Conservation (phyloP, 768 basidiomycete genomes). For the Astraeus odoratus region DNA sequence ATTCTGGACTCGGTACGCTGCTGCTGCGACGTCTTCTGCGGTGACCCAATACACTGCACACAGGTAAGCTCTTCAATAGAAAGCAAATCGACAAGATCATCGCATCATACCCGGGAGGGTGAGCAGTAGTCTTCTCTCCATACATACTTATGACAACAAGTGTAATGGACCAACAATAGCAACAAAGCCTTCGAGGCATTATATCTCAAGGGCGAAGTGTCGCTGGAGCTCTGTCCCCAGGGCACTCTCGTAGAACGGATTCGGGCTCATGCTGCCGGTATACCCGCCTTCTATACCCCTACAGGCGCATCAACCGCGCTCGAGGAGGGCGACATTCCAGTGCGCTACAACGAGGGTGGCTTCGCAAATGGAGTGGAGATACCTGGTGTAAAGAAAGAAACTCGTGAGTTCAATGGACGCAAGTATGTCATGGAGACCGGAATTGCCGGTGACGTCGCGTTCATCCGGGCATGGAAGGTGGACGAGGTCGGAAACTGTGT, state of each 20-base stretch:
- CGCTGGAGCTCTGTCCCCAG: constrained; percentile 86
- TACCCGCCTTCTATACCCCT: constrained; percentile 91
- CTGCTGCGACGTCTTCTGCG: not conserved
- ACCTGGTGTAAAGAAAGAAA: constrained; percentile 70
- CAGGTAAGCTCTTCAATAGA: constrained; percentile 68
- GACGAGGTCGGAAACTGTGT: constrained; percentile 89
- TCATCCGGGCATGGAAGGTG: constrained; percentile 87
- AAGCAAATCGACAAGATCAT: constrained; percentile 80
- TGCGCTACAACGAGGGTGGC: constrained; percentile 75
- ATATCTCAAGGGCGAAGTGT: constrained; percentile 76
- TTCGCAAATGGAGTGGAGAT: constrained; percentile 61
- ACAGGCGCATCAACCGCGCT: constrained; percentile 84
- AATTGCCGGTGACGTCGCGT: constrained; percentile 74
- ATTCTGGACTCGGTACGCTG: constrained; percentile 59
- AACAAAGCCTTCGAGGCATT: constrained; percentile 82
- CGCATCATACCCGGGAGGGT: constrained; percentile 88
- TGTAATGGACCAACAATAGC: constrained; percentile 31
- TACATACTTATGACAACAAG: no score
- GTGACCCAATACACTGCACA: not conserved
- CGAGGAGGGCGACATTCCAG: constrained; percentile 72
- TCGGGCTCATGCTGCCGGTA: constrained; percentile 84
- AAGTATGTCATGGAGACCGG: constrained; percentile 78
- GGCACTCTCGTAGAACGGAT: constrained; percentile 86
- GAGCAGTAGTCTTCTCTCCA: constrained; percentile 17
- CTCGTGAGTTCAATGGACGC: constrained; percentile 69